Percentiles rank a stretch among this genome's conserved stretches.
phyloP scores from a whole-genome alignment of 2,329 filamentous ascomycete species.

The Colletotrichum magnum region DNA sequence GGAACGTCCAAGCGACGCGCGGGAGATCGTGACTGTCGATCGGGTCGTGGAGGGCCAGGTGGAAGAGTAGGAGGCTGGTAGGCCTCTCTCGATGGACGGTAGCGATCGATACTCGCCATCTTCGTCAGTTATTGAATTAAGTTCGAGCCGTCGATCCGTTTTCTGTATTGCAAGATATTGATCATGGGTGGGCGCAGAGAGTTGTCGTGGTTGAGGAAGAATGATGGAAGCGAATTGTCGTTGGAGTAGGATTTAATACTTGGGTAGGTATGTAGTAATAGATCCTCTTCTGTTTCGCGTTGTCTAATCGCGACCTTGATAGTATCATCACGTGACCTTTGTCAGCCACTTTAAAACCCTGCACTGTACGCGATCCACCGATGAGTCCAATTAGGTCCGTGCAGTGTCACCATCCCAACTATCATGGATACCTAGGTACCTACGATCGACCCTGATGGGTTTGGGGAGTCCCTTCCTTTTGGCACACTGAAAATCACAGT shows the following conservation, averaged over 20 bases:
- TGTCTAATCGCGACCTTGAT: neutral
- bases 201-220: conserved; percentile 16
- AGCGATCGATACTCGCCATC: conserved; percentile 74
- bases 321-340: conserved; percentile 2
- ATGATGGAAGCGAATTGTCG: conserved; percentile 7
- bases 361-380: neutral
- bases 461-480: no score
- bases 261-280: conserved; percentile 3
- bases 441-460: neutral
- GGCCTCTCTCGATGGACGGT: conserved; percentile 69
- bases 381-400: neutral
- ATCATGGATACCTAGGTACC: neutral
- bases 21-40: conserved; percentile 65
- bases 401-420: neutral
- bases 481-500: no score
- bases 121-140: conserved; percentile 32
- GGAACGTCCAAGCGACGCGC: conserved; percentile 68
- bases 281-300: neutral
- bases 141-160: conserved; percentile 9
- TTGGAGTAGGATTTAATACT: conserved; percentile 14
- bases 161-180: conserved; percentile 11
- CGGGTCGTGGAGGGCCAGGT: conserved; percentile 53
- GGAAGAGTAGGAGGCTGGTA: conserved; percentile 68
- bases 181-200: conserved; percentile 28
- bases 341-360: conserved; percentile 10